Conservation (phyloP, 2,329 filamentous ascomycete genomes). For the Phaeosphaeriaceae sp. region DNA sequence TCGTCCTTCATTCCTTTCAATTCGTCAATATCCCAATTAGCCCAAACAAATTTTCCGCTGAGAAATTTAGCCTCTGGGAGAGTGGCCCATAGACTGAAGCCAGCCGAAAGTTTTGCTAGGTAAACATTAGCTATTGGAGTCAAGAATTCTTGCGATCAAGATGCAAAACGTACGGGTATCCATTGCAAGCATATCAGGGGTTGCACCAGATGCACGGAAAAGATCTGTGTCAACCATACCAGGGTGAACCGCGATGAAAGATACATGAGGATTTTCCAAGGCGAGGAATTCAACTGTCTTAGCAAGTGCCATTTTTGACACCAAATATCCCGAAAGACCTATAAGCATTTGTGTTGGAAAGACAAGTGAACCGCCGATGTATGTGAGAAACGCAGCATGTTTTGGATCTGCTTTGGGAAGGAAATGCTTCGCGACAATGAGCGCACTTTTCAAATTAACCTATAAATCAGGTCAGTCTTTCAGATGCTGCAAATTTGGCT, state of each 20-base stretch:
- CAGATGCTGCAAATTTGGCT: background rate
- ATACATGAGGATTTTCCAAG: conserved; percentile 44
- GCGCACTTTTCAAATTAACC: conserved; percentile 24
- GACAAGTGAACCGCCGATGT: conserved; percentile 9
- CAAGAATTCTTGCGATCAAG: conserved; percentile 8
- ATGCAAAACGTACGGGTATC: conserved; percentile 22
- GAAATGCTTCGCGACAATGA: conserved; percentile 19
- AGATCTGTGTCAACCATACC: conserved; percentile 46
- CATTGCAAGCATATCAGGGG: conserved; percentile 15
- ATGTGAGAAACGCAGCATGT: conserved; percentile 6
- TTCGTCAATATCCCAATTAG: conserved; percentile 36
- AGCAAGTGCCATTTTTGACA: conserved; percentile 42
- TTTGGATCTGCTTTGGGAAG: conserved; percentile 15
- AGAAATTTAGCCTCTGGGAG: conserved; percentile 18
- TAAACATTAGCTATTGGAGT: conserved; percentile 36
- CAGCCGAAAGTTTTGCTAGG: conserved; percentile 10
- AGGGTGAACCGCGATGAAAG: conserved; percentile 41
- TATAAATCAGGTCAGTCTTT: background rate
- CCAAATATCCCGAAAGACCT: conserved; percentile 38
- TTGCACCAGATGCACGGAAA: conserved; percentile 16
- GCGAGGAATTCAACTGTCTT: conserved; percentile 42
- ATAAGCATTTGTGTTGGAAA: conserved; percentile 13
- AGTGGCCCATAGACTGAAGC: conserved; percentile 7
- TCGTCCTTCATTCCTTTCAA: conserved; percentile 20
- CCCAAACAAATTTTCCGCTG: conserved; percentile 25